Evolutionary conservation across 1,139 yeast species (phyloP).

Genomic region (Taphrina deformans): DNA sequence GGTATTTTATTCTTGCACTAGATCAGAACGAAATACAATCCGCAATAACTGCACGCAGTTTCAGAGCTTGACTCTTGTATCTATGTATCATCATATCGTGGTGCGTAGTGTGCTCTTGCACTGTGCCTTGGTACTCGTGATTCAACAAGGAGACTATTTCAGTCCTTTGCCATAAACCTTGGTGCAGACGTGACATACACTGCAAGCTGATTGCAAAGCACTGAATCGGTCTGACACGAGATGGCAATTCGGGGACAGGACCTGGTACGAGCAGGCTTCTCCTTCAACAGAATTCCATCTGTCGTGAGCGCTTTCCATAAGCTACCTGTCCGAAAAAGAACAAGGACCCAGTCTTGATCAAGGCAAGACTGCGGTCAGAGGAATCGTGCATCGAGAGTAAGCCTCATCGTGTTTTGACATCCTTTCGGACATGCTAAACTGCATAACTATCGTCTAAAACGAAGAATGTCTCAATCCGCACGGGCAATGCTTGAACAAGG

Average conservation of each 20-base stretch:
- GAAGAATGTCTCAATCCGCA: conserved; percentile 9
- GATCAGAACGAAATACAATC: conserved; percentile 25
- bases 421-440: not conserved
- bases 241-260: not conserved
- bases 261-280: conserved; percentile 12
- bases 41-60: conserved; percentile 25
- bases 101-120: not conserved
- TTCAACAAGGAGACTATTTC: not conserved
- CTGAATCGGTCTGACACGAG: not conserved
- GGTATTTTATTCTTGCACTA: not conserved
- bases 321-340: conserved; percentile 2
- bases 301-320: conserved; percentile 10
- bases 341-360: not conserved
- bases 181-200: not conserved
- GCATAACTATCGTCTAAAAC: conserved; percentile 27
- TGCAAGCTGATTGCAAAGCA: not conserved
- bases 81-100: conserved; percentile 11
- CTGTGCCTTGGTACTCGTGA: not conserved
- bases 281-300: not conserved
- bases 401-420: conserved; percentile 20
- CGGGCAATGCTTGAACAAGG: conserved; percentile 12
- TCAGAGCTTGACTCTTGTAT: conserved; percentile 31
- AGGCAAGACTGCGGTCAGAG: not conserved
- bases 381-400: conserved; percentile 26
- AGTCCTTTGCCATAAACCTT: not conserved